These are phyloP conservation scores for Pythium aristosporum DNA, from an alignment of 352 stramenopile genomes.

Conservation along the genomic window DNA sequence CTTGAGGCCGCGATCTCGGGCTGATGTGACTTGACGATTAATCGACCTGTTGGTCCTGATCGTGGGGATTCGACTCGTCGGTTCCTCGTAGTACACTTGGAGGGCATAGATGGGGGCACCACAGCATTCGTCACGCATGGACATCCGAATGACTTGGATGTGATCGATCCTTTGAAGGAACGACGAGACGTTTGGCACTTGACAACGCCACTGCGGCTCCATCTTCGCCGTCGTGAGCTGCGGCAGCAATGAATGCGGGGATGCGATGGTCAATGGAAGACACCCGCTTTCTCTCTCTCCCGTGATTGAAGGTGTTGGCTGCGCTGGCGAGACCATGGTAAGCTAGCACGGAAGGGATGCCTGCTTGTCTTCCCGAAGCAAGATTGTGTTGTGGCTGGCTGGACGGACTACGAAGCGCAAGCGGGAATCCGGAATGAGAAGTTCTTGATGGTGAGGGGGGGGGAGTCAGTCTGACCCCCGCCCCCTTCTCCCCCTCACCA, in stretches of 20 bases:
- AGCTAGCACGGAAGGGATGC: background rate
- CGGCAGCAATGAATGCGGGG: background rate
- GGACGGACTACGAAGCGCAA: too few relatives aligned
- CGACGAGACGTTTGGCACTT: background rate
- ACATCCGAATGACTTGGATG: background rate
- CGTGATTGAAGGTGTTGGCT: too few relatives aligned
- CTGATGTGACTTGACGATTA: background rate
- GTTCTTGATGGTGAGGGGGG: too few relatives aligned
- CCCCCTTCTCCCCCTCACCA: too few relatives aligned
- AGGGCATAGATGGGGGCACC: background rate
- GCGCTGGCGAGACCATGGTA: too few relatives aligned
- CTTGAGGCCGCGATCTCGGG: background rate
- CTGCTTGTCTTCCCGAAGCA: background rate
- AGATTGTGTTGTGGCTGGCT: too few relatives aligned
- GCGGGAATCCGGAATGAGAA: too few relatives aligned
- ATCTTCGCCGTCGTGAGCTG: background rate
- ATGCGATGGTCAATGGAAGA: background rate
- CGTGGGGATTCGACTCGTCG: constrained; percentile 5
- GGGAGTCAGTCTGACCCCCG: too few relatives aligned
- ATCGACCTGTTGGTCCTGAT: background rate
- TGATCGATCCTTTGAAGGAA: background rate
- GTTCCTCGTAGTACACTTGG: constrained; percentile 7
- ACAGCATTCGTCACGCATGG: background rate
- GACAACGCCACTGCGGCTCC: background rate
- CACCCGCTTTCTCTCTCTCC: too few relatives aligned